Evolutionary conservation across 306 rosid species (phyloP), one percentile per base, ranked within the genome.

Genomic region (Adenanthera pavonina): DNA sequence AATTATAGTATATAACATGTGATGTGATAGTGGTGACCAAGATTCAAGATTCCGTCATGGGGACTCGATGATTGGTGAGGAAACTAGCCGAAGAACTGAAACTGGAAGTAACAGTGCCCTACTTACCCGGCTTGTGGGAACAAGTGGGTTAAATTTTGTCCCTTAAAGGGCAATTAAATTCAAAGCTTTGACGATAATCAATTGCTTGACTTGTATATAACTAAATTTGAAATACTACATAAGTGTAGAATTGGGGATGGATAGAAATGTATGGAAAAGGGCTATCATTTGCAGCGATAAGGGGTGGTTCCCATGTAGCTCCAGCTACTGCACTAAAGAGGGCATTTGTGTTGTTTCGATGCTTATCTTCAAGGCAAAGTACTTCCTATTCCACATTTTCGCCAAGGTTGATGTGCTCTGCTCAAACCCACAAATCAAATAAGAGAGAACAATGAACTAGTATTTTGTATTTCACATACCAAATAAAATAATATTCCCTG

Each of bases 211-310:
- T 47, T 2, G 11, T 47, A 14, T 8, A 47, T 47, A 3, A 47
- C 11, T 47, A 3, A 14, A 11, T 25, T 25, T 25, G 30, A 25
- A 25, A 25, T 25, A 25, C 30, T 25, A 25, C 1, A 25, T 25
- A 17, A 5, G 10, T 77, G 36, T 4, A 82, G 85, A 77, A 69
- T 57, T 81, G 77, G 44, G 85, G 85, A 35, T 75, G 81, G 77
- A 82, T 78, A 35, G 76, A 82, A 67, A 77, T 57, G 7, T 82
- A 82, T 69, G 85, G 77, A 0, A 41, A 61, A 17, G 3, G 6
- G 9, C 34, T 81, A 5, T 34, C 72, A 6, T 82, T 54, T 76
- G 81, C 81, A 4, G 69, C 12, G 15, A 59, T 82, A 43, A 76
- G 81, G 69, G 81, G 73, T 3, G 85, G 40, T 33, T 69, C 77